These are phyloP conservation scores for Gynostemma pentaphyllum DNA, from an alignment of 306 rosid species.

Conservation along the genomic window DNA sequence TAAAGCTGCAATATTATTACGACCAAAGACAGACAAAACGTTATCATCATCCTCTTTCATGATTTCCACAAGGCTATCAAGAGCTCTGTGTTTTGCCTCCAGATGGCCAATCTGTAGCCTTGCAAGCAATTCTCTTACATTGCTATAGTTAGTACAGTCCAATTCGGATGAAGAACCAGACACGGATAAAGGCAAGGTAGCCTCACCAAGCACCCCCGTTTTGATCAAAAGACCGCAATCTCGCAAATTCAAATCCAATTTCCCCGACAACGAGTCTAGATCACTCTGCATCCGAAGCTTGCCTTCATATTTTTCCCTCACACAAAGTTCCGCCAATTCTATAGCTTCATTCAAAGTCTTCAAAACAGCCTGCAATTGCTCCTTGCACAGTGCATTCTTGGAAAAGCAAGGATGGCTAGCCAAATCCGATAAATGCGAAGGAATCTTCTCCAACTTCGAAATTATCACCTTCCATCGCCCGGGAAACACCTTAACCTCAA, in stretches of 20 bases:
- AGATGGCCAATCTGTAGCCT: conserved; percentile 91
- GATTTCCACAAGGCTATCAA: conserved; percentile 55
- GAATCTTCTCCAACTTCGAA: conserved; percentile 78
- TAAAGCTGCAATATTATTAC: conserved; percentile 66
- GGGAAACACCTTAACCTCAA: conserved; percentile 64
- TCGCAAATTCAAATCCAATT: conserved; percentile 71
- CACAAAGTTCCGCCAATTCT: conserved; percentile 60
- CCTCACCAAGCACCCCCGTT: conserved; percentile 85
- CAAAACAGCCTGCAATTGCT: conserved; percentile 78
- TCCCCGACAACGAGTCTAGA: conserved; percentile 66
- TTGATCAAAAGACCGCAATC: conserved; percentile 81
- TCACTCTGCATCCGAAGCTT: conserved; percentile 92
- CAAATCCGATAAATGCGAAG: conserved; percentile 60
- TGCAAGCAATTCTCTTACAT: conserved; percentile 63
- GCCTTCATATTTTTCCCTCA: conserved; percentile 65
- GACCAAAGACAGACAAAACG: conserved; percentile 49
- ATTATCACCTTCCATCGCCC: conserved; percentile 82
- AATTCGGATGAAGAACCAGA: conserved; percentile 24
- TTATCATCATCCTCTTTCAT: conserved; percentile 83
- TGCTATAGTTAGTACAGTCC: conserved; percentile 22
- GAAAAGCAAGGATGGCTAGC: conserved; percentile 96
- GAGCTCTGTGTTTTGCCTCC: conserved; percentile 74
- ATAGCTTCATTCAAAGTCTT: conserved; percentile 39
- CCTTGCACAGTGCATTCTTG: conserved; percentile 81
- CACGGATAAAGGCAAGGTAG: conserved; percentile 42